These are phyloP conservation scores for Tylopilus felleus DNA, from an alignment of 768 basidiomycete genomes.

Conservation along the genomic window DNA sequence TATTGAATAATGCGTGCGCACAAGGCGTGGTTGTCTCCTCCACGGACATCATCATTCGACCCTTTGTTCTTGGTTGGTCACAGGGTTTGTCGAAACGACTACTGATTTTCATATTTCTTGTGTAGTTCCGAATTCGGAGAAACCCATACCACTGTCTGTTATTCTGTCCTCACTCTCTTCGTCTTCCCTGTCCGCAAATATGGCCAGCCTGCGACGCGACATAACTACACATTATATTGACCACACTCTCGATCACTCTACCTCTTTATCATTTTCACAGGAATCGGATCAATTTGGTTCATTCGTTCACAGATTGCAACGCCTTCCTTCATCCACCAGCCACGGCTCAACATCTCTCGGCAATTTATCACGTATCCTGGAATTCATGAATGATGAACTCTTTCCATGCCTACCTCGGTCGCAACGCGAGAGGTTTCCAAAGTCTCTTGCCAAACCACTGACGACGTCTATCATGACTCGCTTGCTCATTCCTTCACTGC, in stretches of 20 bases:
- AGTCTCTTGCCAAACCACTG: slow-evolving; percentile 58
- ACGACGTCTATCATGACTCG: slow-evolving; percentile 59
- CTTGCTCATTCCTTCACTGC: slow-evolving; percentile 67
- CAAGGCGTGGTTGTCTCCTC: slow-evolving; percentile 53
- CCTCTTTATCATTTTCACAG: slow-evolving; percentile 37
- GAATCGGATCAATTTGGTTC: slow-evolving; percentile 32
- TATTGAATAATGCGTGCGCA: slow-evolving; percentile 65
- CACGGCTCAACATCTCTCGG: slow-evolving; percentile 42
- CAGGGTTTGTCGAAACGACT: slow-evolving; percentile 26
- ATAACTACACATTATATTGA: slow-evolving; percentile 59
- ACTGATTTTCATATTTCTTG: not conserved
- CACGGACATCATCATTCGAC: slow-evolving; percentile 46
- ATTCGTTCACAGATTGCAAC: slow-evolving; percentile 45
- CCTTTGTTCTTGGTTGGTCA: slow-evolving; percentile 47
- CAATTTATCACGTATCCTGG: slow-evolving; percentile 53
- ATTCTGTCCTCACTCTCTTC: slow-evolving; percentile 59
- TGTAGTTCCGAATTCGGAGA: slow-evolving; percentile 56
- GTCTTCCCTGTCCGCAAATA: slow-evolving; percentile 49
- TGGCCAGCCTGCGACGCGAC: slow-evolving; percentile 65
- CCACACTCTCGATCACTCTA: slow-evolving; percentile 51
- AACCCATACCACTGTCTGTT: slow-evolving; percentile 47
- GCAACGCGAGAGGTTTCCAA: slow-evolving; percentile 46
- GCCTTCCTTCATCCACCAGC: slow-evolving; percentile 40
- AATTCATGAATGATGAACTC: slow-evolving; percentile 60
- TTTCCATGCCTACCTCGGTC: slow-evolving; percentile 53